Percentiles rank a stretch among this genome's conserved stretches.
Conservation (phyloP, 2,329 filamentous ascomycete species). For the Botryotinia convoluta region DNA sequence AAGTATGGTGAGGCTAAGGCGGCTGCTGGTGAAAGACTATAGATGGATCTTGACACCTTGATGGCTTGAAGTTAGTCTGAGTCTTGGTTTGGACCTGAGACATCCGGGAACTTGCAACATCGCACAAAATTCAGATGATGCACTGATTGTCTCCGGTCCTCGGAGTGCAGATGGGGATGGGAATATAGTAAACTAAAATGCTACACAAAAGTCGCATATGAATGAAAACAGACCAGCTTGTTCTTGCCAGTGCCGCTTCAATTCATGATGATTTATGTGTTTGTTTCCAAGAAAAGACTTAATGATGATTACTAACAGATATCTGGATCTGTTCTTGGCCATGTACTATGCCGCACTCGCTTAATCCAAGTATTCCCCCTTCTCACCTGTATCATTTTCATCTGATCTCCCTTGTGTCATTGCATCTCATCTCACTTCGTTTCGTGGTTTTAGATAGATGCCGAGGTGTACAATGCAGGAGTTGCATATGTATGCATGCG, state of each 20-base stretch:
- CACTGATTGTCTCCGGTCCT: not conserved
- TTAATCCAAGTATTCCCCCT: not conserved
- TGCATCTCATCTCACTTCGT: not conserved
- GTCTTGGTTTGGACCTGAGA: conserved; percentile 2
- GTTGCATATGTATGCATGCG: not conserved
- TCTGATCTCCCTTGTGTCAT: not conserved
- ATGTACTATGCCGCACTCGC: not conserved
- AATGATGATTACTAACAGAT: conserved; percentile 5
- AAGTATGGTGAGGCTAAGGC: conserved; percentile 75
- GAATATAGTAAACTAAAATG: not conserved
- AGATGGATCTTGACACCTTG: conserved; percentile 19
- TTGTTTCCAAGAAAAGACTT: conserved; percentile 14
- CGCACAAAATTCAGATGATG: not conserved
- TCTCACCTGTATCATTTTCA: not conserved
- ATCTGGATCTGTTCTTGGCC: not conserved
- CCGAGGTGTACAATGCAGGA: not conserved
- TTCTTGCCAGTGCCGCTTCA: conserved; percentile 14
- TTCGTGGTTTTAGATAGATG: not conserved
- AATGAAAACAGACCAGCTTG: conserved; percentile 13
- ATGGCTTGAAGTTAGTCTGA: not conserved
- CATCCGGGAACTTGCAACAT: not conserved
- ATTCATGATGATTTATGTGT: not conserved
- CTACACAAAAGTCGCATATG: conserved; percentile 3
- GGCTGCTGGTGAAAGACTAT: conserved; percentile 69
- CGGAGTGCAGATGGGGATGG: not conserved